Conservation (phyloP, 768 basidiomycete genomes). For the Panaeolus cyanescens region DNA sequence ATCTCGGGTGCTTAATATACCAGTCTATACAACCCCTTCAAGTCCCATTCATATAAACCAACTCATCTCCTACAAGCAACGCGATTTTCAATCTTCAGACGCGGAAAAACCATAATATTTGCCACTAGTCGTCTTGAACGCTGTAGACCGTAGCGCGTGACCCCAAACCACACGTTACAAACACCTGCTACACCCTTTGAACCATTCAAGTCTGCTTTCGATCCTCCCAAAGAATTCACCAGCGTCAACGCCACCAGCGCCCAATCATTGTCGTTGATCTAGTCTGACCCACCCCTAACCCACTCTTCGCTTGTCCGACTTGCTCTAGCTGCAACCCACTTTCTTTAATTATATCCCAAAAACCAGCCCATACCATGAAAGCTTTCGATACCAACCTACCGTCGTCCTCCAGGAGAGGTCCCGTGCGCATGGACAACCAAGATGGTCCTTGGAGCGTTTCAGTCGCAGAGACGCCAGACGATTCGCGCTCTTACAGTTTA, state of each 20-base stretch:
- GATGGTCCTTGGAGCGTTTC: conserved; percentile 88
- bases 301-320: background rate
- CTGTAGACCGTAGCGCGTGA: background rate
- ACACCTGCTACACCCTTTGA: background rate
- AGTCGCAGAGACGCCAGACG: conserved; percentile 83
- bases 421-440: conserved; percentile 68
- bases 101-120: background rate
- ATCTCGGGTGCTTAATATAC: background rate
- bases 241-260: background rate
- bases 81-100: background rate
- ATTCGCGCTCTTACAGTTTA: conserved; percentile 71
- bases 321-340: conserved; percentile 1
- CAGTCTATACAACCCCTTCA: background rate
- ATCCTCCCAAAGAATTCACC: background rate
- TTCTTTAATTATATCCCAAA: conserved; percentile 12
- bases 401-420: conserved; percentile 46
- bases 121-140: background rate
- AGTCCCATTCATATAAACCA: background rate
- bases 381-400: conserved; percentile 43
- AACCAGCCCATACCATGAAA: conserved; percentile 39
- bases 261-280: background rate
- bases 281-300: background rate
- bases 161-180: background rate
- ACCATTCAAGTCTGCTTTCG: background rate
- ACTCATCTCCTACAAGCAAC: background rate